Conservation (phyloP, 108 stramenopile genomes). For the Licmophora abbreviata region DNA sequence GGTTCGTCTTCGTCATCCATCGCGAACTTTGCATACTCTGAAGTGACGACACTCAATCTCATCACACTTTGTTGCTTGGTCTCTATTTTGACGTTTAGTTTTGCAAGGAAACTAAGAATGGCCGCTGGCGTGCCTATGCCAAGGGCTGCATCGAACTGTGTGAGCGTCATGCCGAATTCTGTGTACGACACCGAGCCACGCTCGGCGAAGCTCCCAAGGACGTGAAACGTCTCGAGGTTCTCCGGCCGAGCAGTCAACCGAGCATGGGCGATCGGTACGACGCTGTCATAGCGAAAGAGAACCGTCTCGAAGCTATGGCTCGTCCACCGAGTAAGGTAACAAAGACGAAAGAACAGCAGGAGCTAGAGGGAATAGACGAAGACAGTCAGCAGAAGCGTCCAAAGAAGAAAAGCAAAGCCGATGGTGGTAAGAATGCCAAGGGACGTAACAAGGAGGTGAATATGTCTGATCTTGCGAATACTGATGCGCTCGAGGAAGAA, state of each 20-base stretch:
- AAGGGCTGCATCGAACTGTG: conserved; percentile 78
- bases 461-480: conserved; percentile 31
- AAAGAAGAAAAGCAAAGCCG: not conserved
- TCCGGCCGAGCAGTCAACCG: conserved; percentile 51
- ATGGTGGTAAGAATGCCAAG: not conserved
- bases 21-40: not conserved
- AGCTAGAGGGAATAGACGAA: not conserved
- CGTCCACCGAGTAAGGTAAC: conserved; percentile 24
- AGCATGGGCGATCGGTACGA: conserved; percentile 75
- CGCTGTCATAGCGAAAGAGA: conserved; percentile 68
- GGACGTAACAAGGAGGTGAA: conserved; percentile 9
- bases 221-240: conserved; percentile 68
- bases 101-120: conserved; percentile 63
- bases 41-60: not conserved
- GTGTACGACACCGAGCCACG: conserved; percentile 42
- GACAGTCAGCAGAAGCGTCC: not conserved
- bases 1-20: conserved; percentile 21
- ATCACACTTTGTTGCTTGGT: conserved; percentile 4
- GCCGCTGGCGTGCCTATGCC: conserved; percentile 75
- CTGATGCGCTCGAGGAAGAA: conserved; percentile 43
- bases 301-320: conserved; percentile 21
- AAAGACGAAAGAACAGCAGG: conserved; percentile 8
- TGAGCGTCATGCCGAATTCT: conserved; percentile 47
- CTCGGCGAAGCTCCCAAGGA: conserved; percentile 76
- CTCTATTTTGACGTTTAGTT: conserved; percentile 27